phyloP scores from a whole-genome alignment of 768 basidiomycete species.

The Lenzites betulinus region DNA sequence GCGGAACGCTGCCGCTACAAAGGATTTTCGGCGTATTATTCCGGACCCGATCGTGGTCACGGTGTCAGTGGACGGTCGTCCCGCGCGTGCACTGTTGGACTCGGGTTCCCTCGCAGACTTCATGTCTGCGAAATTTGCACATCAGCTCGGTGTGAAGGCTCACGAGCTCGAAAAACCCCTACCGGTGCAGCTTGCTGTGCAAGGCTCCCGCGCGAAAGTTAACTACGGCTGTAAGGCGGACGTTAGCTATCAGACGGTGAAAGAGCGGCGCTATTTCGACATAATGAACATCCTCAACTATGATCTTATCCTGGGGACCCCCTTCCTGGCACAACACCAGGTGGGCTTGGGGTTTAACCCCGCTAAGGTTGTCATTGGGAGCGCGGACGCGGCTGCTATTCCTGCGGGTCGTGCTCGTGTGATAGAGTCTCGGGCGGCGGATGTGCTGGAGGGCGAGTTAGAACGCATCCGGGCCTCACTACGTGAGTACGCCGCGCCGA shows the following conservation, averaged over 20 bases:
- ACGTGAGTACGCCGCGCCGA: slow-evolving; percentile 17
- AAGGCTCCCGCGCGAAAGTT: too few relatives aligned
- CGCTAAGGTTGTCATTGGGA: slow-evolving; percentile 2
- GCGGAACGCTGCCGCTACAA: slow-evolving; percentile 1
- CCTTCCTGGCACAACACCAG: slow-evolving; percentile 25
- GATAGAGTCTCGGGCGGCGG: background rate
- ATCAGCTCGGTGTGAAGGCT: too few relatives aligned
- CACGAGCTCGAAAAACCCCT: too few relatives aligned
- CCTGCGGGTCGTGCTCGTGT: background rate
- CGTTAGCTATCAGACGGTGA: slow-evolving; percentile 13
- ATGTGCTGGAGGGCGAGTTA: background rate
- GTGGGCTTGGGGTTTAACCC: slow-evolving; percentile 17
- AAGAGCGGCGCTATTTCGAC: slow-evolving; percentile 1
- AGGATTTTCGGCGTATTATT: slow-evolving; percentile 8
- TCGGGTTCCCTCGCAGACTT: too few relatives aligned
- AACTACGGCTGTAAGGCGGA: too few relatives aligned
- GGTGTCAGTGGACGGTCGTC: slow-evolving; percentile 24
- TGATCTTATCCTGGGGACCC: slow-evolving; percentile 31
- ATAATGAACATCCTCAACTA: slow-evolving; percentile 14
- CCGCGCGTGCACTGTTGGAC: too few relatives aligned
- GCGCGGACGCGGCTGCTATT: background rate
- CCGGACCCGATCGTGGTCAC: slow-evolving; percentile 18
- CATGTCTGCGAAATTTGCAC: too few relatives aligned
- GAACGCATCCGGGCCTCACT: background rate
- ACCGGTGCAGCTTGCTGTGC: too few relatives aligned